Evolutionary conservation across 345 rosid species (phyloP), one percentile per base, ranked within the genome.

Genomic region (Trapa incisa): DNA sequence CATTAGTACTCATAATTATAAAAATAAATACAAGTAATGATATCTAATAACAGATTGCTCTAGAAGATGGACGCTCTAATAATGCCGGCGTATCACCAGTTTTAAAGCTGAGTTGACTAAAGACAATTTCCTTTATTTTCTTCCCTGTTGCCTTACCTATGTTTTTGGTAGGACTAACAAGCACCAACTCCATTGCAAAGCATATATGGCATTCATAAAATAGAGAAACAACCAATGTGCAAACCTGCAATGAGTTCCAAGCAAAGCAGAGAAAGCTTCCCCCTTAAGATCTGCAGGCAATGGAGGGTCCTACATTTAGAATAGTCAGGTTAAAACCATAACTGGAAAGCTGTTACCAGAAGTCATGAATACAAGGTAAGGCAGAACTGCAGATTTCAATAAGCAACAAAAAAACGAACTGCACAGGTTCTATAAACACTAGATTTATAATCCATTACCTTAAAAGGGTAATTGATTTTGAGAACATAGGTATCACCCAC

Each of bases 201-300:
- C 16, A 22, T 22, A 37, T 41, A 65, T 58, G 15, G 8, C 47
- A 53, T 29, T 37, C 17, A 53, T 6, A 65, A 43, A 54, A 39
- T 37, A 53, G 22, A 42, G 68, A 70, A 70, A 15, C 10, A 42
- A 41, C 22, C 9, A 53, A 10, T 10, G 22, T 71, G 70, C 71
- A 63, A 66, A 94, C 99, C 99, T 94, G 88, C 80, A 72, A 76
- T 87, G 86, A 76, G 96, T 82, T 66, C 97, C 99, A 67, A 89
- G 92, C 77, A 94, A 73, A 74, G 95, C 85, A 73, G 74, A 72
- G 77, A 91, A 94, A 15, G 79, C 84, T 81, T 89, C 81, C 65
- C 99, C 99, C 74, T 81, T 87, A 53, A 86, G 80, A 80, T 91
- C 96, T 72, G 87, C 77, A 66, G 99, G 91, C 72, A 94, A 84